These are phyloP conservation scores for Wickerhamiella alocasiicola DNA, from an alignment of 805 yeast genomes.

Conservation along the genomic window DNA sequence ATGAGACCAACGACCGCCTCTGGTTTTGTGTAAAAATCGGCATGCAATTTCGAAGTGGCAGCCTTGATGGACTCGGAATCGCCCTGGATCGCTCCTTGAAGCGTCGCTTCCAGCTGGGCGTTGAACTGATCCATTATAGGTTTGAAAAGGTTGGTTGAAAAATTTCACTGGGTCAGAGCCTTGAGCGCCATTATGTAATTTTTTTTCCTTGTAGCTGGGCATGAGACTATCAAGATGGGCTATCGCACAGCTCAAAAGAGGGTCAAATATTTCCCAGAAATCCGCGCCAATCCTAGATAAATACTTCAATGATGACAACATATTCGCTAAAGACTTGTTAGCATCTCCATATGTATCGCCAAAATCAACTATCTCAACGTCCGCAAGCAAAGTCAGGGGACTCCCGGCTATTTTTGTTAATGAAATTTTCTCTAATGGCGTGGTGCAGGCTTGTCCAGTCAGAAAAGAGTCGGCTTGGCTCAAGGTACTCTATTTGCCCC, in stretches of 20 bases:
- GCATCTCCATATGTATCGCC: conserved; percentile 5
- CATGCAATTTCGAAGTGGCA: conserved; percentile 63
- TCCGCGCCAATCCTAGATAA: not conserved
- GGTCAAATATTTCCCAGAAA: not conserved
- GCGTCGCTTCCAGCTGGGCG: conserved; percentile 61
- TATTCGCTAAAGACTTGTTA: not conserved
- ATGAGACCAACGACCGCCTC: conserved; percentile 69
- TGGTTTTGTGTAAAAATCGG: conserved; percentile 60
- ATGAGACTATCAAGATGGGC: not conserved
- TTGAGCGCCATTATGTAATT: not conserved
- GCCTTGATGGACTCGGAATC: conserved; percentile 59
- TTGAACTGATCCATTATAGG: conserved; percentile 31
- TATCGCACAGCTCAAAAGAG: not conserved
- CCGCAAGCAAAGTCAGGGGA: conserved; percentile 7
- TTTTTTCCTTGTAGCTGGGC: not conserved
- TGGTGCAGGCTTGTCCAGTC: not conserved
- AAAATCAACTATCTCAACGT: not conserved
- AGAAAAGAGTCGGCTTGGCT: not conserved
- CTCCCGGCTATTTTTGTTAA: not conserved
- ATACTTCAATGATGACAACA: not conserved
- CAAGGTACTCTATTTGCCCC: conserved; percentile 16
- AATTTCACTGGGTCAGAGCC: not conserved
- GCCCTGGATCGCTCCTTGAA: conserved; percentile 70
- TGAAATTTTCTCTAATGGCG: not conserved
- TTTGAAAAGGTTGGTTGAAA: not conserved